phyloP scores from a whole-genome alignment of 208 protist genomes.

The Trypanosoma scelopori region DNA sequence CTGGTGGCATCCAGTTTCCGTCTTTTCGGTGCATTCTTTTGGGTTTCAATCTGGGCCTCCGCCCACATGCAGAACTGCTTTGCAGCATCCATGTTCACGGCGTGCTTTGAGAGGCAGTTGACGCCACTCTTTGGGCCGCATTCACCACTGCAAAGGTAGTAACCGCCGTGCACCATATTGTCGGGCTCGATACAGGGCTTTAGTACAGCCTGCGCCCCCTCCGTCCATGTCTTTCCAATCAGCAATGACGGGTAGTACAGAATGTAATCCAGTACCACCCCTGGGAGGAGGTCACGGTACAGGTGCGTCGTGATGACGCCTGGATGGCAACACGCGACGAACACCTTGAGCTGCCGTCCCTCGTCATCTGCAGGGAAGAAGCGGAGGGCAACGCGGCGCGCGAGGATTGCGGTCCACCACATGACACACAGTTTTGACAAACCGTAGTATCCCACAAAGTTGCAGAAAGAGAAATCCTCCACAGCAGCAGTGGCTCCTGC shows the following conservation, averaged over 20 bases:
- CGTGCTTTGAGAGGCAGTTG: slow-evolving; percentile 65
- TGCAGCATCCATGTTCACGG: slow-evolving; percentile 30
- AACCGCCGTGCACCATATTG: slow-evolving; percentile 66
- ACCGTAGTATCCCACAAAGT: slow-evolving; percentile 87
- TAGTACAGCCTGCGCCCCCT: slow-evolving; percentile 73
- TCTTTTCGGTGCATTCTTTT: slow-evolving; percentile 9
- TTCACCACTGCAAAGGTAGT: slow-evolving; percentile 80
- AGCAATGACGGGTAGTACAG: slow-evolving; percentile 85
- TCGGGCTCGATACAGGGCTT: slow-evolving; percentile 50
- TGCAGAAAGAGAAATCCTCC: slow-evolving; percentile 47
- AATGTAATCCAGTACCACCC: slow-evolving; percentile 62
- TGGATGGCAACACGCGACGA: slow-evolving; percentile 77
- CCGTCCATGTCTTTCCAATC: slow-evolving; percentile 80
- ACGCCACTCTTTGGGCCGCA: slow-evolving; percentile 60
- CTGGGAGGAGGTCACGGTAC: slow-evolving; percentile 80
- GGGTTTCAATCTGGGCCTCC: slow-evolving; percentile 33
- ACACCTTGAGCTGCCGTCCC: slow-evolving; percentile 43
- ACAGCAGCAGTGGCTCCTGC: background rate
- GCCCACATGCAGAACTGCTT: slow-evolving; percentile 55
- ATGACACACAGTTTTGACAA: slow-evolving; percentile 84
- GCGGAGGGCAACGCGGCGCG: slow-evolving; percentile 39
- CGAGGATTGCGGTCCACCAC: slow-evolving; percentile 79
- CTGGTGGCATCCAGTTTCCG: background rate
- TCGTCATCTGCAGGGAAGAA: slow-evolving; percentile 27
- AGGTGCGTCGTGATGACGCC: slow-evolving; percentile 77